phyloP scores from a whole-genome alignment of 2,329 filamentous ascomycete genomes.

The Aureobasidium sp. region DNA sequence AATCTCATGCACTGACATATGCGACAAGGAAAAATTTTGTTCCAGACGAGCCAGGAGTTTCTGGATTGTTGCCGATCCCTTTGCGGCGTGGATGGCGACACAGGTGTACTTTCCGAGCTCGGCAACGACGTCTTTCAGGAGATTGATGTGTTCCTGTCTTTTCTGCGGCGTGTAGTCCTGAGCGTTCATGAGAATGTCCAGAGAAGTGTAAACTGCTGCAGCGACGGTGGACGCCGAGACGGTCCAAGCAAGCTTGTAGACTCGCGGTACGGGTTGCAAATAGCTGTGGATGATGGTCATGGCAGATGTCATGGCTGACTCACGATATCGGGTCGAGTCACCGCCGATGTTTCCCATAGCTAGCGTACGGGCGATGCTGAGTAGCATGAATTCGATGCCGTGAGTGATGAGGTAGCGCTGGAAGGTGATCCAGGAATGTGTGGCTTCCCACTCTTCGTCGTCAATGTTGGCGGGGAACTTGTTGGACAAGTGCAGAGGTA shows the following conservation, averaged over 20 bases:
- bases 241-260: constrained; percentile 13
- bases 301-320: constrained; percentile 2
- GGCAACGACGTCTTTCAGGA: neutral
- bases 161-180: constrained; percentile 1
- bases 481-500: constrained; percentile 10
- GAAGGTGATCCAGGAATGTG: constrained; percentile 8
- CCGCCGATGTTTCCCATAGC: constrained; percentile 7
- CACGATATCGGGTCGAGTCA: constrained; percentile 5
- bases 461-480: constrained; percentile 15
- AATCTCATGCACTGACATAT: constrained; percentile 3
- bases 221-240: constrained; percentile 13
- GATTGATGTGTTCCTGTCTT: neutral
- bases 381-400: neutral
- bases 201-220: constrained; percentile 8
- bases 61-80: neutral
- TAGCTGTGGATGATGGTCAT: neutral
- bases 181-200: constrained; percentile 7
- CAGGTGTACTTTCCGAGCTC: neutral
- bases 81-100: constrained; percentile 10
- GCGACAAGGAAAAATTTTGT: constrained; percentile 3
- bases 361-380: constrained; percentile 11
- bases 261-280: neutral
- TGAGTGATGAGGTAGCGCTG: constrained; percentile 8
- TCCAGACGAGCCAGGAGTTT: neutral
- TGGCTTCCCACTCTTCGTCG: constrained; percentile 13